Base-by-base conservation (phyloP, 2,329 filamentous ascomycete species). In the Ophiosphaerella narmari region DNA sequence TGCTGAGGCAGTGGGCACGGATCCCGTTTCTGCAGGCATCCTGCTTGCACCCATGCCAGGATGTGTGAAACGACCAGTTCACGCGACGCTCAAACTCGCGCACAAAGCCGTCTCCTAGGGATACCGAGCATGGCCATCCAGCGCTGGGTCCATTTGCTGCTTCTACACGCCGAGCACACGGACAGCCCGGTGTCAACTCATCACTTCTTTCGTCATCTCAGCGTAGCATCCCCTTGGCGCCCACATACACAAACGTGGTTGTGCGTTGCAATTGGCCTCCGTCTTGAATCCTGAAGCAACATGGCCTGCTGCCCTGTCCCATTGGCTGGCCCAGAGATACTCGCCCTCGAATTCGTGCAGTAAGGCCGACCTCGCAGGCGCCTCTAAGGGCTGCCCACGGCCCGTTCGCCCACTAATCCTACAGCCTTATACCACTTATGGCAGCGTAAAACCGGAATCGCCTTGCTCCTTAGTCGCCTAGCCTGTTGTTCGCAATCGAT, bases 361-460 rank as follows among this genome's bases (percentile, higher is more conserved):
- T 54, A 43, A 54, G 56, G 57, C 64, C 64, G 60, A 65, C 54
- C 50, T 62, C 54, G 61, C 62, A 65, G 57, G 58, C 59, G 55
- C 55, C 52, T 57, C 48, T 44, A 42, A 54, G 57, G 55, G 56
- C 62, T 56, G 46, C 43, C 37, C 39, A 53, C 62, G 67, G 66
- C 61, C 66, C 64, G 68, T 67, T 57, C 61, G 59, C 51, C 57
- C 57, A 52, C 50, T 60, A 57, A 65, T 62, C 60, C 53, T 51
- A 55, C 55, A 54, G 56, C 63, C 55, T 57, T 63, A 61, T 49
- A 36, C 65, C 65, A 31, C 52, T 65, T 63, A 33, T 42, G 62
- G 62, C 50, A 54, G 57, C 65, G 63, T 65, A 67, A 68, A 67
- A 66, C 66, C 61, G 62, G 64, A 62, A 54, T 50, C 36, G 51